Percentiles rank a stretch among this genome's conserved stretches.
phyloP scores from a whole-genome alignment of 495 filamentous ascomycete species.

The Aspergillus bridgeri region DNA sequence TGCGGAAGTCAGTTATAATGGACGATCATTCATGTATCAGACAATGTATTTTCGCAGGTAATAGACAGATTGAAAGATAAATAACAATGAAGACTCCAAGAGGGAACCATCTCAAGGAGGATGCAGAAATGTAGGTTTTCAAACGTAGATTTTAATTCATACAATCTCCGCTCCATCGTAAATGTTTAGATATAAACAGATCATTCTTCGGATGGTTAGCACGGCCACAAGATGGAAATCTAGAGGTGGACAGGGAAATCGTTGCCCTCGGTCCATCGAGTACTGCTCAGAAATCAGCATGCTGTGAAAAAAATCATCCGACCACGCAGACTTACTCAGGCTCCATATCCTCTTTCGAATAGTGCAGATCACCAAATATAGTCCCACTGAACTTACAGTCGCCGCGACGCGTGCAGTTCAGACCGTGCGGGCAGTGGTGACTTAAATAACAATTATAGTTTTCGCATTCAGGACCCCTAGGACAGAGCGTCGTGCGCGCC shows the following conservation, averaged over 20 bases:
- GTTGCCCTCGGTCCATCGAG: neutral
- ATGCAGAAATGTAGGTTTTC: no score
- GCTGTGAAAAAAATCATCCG: neutral
- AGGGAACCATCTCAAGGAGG: no score
- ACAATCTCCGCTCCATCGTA: no score
- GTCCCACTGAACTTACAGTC: neutral
- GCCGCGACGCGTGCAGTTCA: neutral
- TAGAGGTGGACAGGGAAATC: neutral
- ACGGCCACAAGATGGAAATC: no score
- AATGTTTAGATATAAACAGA: no score
- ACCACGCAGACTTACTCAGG: neutral
- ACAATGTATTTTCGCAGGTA: neutral
- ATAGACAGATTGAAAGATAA: neutral
- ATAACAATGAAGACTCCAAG: neutral
- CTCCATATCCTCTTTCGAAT: neutral
- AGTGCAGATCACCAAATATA: neutral
- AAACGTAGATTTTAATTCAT: no score
- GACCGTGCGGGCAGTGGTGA: conserved; percentile 10
- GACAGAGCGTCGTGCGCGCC: conserved; percentile 2
- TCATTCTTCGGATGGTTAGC: no score
- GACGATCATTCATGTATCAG: neutral
- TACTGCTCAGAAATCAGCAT: neutral
- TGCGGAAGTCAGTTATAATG: neutral
- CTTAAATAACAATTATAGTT: conserved; percentile 14
- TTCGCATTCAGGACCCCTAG: conserved; percentile 3